These are phyloP conservation scores for Suillus bovinus DNA, from an alignment of 768 basidiomycete species.

Conservation along the genomic window DNA sequence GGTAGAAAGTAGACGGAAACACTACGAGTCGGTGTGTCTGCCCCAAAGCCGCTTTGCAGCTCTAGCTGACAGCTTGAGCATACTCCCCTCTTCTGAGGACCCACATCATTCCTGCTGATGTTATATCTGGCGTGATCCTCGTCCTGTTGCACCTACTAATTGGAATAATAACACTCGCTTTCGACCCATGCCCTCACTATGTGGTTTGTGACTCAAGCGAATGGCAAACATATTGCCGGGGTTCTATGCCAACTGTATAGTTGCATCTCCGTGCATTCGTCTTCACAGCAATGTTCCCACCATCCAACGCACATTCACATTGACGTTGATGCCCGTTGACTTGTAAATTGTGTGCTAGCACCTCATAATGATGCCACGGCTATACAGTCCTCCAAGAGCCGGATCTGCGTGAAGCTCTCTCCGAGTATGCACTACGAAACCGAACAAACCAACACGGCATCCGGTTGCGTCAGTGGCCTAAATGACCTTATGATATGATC, in stretches of 20 bases:
- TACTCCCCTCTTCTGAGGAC: background rate
- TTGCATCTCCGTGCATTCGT: background rate
- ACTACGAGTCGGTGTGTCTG: conserved; percentile 1
- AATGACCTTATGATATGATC: background rate
- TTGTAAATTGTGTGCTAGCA: background rate
- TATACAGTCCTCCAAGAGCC: background rate
- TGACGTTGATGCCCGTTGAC: background rate
- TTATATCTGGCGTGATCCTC: background rate
- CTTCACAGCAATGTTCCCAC: background rate
- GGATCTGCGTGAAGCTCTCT: background rate
- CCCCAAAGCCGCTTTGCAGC: background rate
- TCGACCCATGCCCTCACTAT: background rate
- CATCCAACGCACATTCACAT: background rate
- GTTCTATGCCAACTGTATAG: background rate
- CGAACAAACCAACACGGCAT: background rate
- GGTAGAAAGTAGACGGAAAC: background rate
- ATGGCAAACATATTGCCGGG: background rate
- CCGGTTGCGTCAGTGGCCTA: background rate
- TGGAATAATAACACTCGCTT: background rate
- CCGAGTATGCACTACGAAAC: background rate
- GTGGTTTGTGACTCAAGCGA: background rate
- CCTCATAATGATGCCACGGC: background rate
- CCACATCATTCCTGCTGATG: background rate
- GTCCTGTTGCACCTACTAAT: background rate
- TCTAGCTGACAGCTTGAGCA: background rate